Evolutionary conservation across 2,329 filamentous ascomycete species (phyloP).

Genomic region (Paraphoma sp.): DNA sequence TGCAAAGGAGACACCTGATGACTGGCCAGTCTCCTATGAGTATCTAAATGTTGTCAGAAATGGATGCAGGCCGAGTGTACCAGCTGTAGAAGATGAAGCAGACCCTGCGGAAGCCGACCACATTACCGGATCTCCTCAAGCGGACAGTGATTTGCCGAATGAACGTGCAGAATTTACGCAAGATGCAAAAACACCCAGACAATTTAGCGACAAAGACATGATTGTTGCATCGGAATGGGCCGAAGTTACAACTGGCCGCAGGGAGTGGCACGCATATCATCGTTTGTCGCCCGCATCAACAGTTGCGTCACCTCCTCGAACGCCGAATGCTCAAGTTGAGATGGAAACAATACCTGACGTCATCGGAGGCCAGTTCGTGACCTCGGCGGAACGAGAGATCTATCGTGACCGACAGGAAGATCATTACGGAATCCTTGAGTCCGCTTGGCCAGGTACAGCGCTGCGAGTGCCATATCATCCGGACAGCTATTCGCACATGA

Average conservation of each 20-base stretch:
- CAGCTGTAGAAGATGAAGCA: not conserved
- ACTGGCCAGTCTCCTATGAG: constrained; percentile 1
- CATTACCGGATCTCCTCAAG: not conserved
- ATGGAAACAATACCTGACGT: not conserved
- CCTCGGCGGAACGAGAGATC: not conserved
- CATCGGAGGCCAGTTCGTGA: not conserved
- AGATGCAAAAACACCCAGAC: not conserved
- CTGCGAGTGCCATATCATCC: too few species aligned
- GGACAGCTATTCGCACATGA: too few species aligned
- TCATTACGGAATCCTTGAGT: too few species aligned
- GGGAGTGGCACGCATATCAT: not conserved
- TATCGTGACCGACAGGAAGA: too few species aligned
- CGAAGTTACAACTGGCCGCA: not conserved
- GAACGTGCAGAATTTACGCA: not conserved
- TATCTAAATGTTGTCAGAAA: not conserved
- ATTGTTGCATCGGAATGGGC: not conserved
- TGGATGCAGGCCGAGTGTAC: not conserved
- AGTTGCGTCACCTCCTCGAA: not conserved
- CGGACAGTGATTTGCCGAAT: not conserved
- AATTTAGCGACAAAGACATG: not conserved
- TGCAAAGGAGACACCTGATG: not conserved
- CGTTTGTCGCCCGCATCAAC: not conserved
- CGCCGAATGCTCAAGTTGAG: not conserved
- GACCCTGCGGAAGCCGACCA: not conserved
- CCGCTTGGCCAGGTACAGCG: too few species aligned